A percentile compares a stretch with the other conserved stretches of the same genome.
These are phyloP conservation scores for Penicillium coprophilum DNA, from an alignment of 495 filamentous ascomycete genomes.

Conservation along the genomic window DNA sequence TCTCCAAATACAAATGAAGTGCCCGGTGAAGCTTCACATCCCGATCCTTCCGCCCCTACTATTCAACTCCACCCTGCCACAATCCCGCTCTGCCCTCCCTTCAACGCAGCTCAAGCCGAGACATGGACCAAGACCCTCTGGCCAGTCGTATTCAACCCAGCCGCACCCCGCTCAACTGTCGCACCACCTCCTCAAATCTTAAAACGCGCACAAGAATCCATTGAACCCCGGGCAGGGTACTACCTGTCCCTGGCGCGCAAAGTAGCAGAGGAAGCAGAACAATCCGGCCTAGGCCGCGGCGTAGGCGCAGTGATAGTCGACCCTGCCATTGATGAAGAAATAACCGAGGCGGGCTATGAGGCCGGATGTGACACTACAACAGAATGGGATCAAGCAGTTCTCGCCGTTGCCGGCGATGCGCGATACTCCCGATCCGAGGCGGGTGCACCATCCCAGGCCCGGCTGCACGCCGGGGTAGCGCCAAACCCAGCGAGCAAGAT, in stretches of 20 bases:
- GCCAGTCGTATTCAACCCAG: slow-evolving; percentile 87
- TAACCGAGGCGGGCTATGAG: slow-evolving; percentile 27
- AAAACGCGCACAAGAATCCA: slow-evolving; percentile 54
- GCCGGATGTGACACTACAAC: slow-evolving; percentile 18
- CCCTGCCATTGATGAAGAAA: slow-evolving; percentile 37
- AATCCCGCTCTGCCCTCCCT: slow-evolving; percentile 74
- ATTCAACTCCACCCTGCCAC: slow-evolving; percentile 48
- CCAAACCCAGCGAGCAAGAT: slow-evolving; percentile 33
- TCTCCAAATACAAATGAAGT: slow-evolving; percentile 21
- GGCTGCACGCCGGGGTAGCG: slow-evolving; percentile 19
- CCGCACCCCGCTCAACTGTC: slow-evolving; percentile 48
- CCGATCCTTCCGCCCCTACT: slow-evolving; percentile 28
- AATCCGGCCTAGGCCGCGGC: slow-evolving; percentile 59
- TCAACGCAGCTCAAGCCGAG: slow-evolving; percentile 70
- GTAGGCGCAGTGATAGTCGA: slow-evolving; percentile 86
- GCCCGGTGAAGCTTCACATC: neutral
- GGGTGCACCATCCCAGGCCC: slow-evolving; percentile 30
- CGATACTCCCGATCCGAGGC: slow-evolving; percentile 59
- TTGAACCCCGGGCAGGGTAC: slow-evolving; percentile 50
- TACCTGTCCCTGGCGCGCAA: slow-evolving; percentile 69
- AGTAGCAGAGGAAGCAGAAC: slow-evolving; percentile 57
- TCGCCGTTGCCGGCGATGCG: slow-evolving; percentile 77
- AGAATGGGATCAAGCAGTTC: slow-evolving; percentile 46
- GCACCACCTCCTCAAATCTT: slow-evolving; percentile 56
- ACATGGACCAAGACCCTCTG: slow-evolving; percentile 76